Evolutionary conservation across 169 alveolate genomes (phyloP).

Genomic region (Eimeria sp.): DNA sequence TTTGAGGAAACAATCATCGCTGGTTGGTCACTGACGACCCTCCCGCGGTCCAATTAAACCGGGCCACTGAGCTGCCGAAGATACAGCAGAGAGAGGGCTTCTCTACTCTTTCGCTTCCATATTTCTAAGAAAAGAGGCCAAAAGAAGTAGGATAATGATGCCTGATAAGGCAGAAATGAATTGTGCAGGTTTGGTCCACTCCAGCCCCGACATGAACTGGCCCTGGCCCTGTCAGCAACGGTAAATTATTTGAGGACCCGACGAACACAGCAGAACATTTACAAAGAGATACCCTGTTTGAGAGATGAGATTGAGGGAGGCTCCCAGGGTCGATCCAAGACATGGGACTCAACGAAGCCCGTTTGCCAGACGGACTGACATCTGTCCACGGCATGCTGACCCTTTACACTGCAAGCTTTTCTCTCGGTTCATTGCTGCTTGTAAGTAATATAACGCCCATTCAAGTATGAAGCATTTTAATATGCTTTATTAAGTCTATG

Average conservation of each 20-base stretch:
- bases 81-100: not conserved
- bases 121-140: not conserved
- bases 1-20: constrained; percentile 2
- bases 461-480: too few relatives aligned
- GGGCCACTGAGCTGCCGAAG: constrained; percentile 23
- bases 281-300: not conserved
- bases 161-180: constrained; percentile 16
- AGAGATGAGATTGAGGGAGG: constrained; percentile 12
- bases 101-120: not conserved
- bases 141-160: not conserved
- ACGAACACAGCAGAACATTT: constrained; percentile 19
- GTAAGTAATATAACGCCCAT: not conserved
- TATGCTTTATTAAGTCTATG: too few relatives aligned
- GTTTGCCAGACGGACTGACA: constrained; percentile 55
- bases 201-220: constrained; percentile 68
- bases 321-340: constrained; percentile 47
- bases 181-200: constrained; percentile 71
- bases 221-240: constrained; percentile 17
- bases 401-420: not conserved
- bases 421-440: not conserved
- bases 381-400: constrained; percentile 62
- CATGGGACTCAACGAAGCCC: constrained; percentile 61
- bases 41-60: not conserved
- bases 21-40: constrained; percentile 18
- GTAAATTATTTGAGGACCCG: not conserved